These are phyloP conservation scores for Linaria vulgaris DNA, from an alignment of 257 asterid species.

Conservation along the genomic window DNA sequence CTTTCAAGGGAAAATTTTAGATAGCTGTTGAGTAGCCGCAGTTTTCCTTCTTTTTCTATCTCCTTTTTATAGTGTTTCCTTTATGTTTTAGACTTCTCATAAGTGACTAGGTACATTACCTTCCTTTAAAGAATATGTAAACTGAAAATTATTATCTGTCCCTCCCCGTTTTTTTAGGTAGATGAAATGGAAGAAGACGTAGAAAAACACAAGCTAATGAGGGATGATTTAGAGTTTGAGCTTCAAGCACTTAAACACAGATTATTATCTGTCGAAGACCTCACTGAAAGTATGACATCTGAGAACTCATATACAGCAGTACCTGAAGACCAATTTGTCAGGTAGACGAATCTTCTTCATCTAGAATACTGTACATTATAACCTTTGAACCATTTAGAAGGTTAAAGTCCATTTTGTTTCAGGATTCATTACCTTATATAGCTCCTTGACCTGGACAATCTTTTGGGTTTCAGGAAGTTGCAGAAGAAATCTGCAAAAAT, in stretches of 20 bases:
- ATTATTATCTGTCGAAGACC: slow-evolving; percentile 61
- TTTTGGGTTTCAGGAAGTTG: slow-evolving; percentile 38
- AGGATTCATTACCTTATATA: slow-evolving; percentile 16
- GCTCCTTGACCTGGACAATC: not conserved
- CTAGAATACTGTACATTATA: slow-evolving; percentile 15
- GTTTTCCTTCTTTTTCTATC: slow-evolving; percentile 9
- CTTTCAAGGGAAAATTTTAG: slow-evolving; percentile 11
- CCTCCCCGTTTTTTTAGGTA: slow-evolving; percentile 45
- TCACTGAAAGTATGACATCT: slow-evolving; percentile 52
- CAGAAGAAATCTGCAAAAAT: slow-evolving; percentile 43
- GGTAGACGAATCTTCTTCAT: slow-evolving; percentile 45
- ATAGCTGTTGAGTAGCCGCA: slow-evolving; percentile 16
- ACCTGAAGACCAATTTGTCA: slow-evolving; percentile 41
- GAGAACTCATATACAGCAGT: slow-evolving; percentile 41
- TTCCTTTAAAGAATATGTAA: slow-evolving; percentile 19
- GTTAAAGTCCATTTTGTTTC: slow-evolving; percentile 21
- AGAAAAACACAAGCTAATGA: slow-evolving; percentile 50
- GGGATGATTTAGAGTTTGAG: slow-evolving; percentile 65
- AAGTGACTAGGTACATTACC: slow-evolving; percentile 14
- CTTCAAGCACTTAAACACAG: slow-evolving; percentile 66
- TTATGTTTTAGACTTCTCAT: not conserved
- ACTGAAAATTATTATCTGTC: slow-evolving; percentile 13
- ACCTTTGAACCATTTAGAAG: slow-evolving; percentile 20
- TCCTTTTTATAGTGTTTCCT: not conserved
- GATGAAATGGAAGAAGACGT: slow-evolving; percentile 81